Evolutionary conservation across 768 basidiomycete genomes (phyloP), one percentile per base, ranked within the genome.

Genomic region (Leucocoprinus leucothites): DNA sequence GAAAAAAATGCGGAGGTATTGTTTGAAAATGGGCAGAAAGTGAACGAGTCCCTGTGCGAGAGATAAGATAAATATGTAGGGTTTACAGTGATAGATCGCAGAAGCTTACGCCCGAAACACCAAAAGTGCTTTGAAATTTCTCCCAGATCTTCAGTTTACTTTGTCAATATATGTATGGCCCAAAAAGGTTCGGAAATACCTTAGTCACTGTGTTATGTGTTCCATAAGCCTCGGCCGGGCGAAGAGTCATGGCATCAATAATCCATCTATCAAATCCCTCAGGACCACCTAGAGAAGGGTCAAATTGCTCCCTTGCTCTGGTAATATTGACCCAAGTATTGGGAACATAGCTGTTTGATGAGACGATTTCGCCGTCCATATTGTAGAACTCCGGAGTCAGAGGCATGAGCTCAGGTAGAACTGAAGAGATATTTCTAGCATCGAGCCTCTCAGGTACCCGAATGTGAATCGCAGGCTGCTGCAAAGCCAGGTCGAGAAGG

Each of bases 241-340:
- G 82, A 60, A 92, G 87, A 47, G 76, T 82, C 73, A 89, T 71
- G 3, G 79, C 68, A 41, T 72, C 74, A 45, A 80, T 65, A 9
- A 85, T 76, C 87, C 86, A 88, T 48, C 70, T 69, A 66, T 91
- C 88, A 54, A 91, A 91, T 1, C 80, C 86, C 56, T 78, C 74
- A 0, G 78, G 73, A 2, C 87, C 87, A 28, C 84, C 86, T 19
- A 89, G 69, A 28, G 67, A 61, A 5, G 63, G 31, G 57, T 74
- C 69, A 57, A 88, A 90, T 5, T 65, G 73, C 41, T 75, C 69
- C 46, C 87, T 72, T 3, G 86, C 89, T 16, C 64, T 69, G 16
- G 67, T 61, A 2, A 89, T 61, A 5, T 82, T 72, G 8, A 90
- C 72, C 86, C 86, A 90, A 11, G 68, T 60, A 19, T 66, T 66